A percentile compares a stretch with the other conserved stretches of the same genome.
phyloP scores from a whole-genome alignment of 2,329 filamentous ascomycete genomes.

The Canariomyces notabilis region DNA sequence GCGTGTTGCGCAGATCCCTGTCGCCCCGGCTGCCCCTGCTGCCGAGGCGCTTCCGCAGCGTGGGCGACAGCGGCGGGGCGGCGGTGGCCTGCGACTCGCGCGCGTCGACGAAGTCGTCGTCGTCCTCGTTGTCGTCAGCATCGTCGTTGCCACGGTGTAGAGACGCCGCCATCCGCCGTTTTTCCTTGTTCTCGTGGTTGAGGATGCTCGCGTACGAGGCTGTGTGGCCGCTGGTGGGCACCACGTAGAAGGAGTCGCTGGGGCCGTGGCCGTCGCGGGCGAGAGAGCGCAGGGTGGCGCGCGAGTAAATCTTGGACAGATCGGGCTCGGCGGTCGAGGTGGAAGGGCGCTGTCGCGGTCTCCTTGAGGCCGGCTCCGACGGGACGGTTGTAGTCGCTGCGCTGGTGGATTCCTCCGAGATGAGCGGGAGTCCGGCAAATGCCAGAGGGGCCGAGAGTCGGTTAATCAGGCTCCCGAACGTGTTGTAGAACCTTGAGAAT shows the following conservation, averaged over 20 bases:
- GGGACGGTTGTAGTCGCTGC: slow-evolving; percentile 34
- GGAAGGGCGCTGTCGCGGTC: slow-evolving; percentile 30
- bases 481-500: slow-evolving; percentile 87
- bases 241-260: slow-evolving; percentile 85
- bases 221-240: slow-evolving; percentile 85
- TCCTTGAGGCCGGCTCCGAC: slow-evolving; percentile 36
- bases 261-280: slow-evolving; percentile 61
- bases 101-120: slow-evolving; percentile 80
- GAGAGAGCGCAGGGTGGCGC: slow-evolving; percentile 75
- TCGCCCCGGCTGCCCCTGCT: slow-evolving; percentile 13
- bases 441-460: slow-evolving; percentile 84
- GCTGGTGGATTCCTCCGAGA: slow-evolving; percentile 42
- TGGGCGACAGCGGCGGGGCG: slow-evolving; percentile 20
- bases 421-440: slow-evolving; percentile 84
- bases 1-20: slow-evolving; percentile 55
- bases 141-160: slow-evolving; percentile 42
- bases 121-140: slow-evolving; percentile 49
- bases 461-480: slow-evolving; percentile 83
- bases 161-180: slow-evolving; percentile 52
- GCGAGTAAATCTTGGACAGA: slow-evolving; percentile 76
- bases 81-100: slow-evolving; percentile 55
- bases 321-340: slow-evolving; percentile 57
- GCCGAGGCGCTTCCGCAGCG: slow-evolving; percentile 12
- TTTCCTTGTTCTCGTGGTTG: slow-evolving; percentile 62
- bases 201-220: slow-evolving; percentile 91